Evolutionary conservation across 1,139 yeast species (phyloP).

Genomic region (Candida tropicalis): DNA sequence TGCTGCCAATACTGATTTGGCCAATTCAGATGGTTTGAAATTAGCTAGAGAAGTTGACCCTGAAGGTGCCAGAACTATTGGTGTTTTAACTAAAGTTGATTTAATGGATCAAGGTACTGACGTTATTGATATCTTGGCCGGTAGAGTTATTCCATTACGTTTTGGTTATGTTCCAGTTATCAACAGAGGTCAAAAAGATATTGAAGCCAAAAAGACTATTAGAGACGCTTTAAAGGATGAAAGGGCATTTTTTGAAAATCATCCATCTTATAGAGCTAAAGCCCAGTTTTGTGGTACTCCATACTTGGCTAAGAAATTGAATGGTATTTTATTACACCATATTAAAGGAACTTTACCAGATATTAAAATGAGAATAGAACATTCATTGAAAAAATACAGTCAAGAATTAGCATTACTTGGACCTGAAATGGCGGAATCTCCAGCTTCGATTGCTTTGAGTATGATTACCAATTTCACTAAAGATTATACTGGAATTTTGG

Average conservation of each 20-base stretch:
- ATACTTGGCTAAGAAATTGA: conserved; percentile 88
- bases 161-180: conserved; percentile 97
- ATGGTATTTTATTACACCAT: conserved; percentile 87
- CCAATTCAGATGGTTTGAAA: conserved; percentile 95
- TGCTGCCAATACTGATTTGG: conserved; percentile 96
- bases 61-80: conserved; percentile 94
- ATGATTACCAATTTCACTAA: conserved; percentile 92
- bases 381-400: conserved; percentile 80
- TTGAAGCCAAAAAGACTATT: conserved; percentile 82
- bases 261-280: conserved; percentile 78
- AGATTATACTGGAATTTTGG: conserved; percentile 88
- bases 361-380: conserved; percentile 86
- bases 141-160: conserved; percentile 92
- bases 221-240: conserved; percentile 87
- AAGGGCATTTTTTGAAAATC: conserved; percentile 71
- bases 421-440: conserved; percentile 84
- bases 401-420: conserved; percentile 76
- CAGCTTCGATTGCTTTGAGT: conserved; percentile 85
- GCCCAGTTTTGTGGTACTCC: conserved; percentile 96
- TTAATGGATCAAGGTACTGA: conserved; percentile 99
- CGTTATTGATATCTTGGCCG: conserved; percentile 94
- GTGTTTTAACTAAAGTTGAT: conserved; percentile 95
- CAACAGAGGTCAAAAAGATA: conserved; percentile 97
- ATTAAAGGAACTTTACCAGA: conserved; percentile 94
- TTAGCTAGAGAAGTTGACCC: conserved; percentile 98